Evolutionary conservation across 2,329 filamentous ascomycete genomes (phyloP).

Genomic region (Phyllosticta citribraziliensis): DNA sequence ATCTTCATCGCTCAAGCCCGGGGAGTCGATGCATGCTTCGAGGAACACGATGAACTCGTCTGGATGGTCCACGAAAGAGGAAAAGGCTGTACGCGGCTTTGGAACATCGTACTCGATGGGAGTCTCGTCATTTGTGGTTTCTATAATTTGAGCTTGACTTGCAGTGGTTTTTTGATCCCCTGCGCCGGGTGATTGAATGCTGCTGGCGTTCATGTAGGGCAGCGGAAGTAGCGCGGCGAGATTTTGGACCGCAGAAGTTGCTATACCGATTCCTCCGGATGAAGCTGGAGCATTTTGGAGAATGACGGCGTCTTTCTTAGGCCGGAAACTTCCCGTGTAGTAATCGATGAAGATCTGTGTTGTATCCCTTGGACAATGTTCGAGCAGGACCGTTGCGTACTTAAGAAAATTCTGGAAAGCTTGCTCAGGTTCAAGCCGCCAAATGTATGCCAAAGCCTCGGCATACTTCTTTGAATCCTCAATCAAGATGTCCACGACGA

Average conservation of each 20-base stretch:
- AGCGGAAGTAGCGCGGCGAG: conserved; percentile 74
- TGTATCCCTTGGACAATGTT: conserved; percentile 72
- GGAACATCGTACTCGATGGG: conserved; percentile 63
- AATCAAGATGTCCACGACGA: conserved; percentile 91
- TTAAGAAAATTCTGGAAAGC: conserved; percentile 88
- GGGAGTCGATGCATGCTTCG: conserved; percentile 71
- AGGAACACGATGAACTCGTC: conserved; percentile 87
- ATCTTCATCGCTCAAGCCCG: conserved; percentile 61
- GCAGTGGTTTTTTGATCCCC: conserved; percentile 43
- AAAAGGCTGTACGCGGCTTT: conserved; percentile 81
- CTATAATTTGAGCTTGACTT: conserved; percentile 44
- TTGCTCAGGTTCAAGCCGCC: conserved; percentile 71
- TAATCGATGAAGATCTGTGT: conserved; percentile 90
- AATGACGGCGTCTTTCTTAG: conserved; percentile 54
- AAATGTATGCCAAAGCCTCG: conserved; percentile 85
- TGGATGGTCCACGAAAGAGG: conserved; percentile 89
- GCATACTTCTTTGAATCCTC: conserved; percentile 88
- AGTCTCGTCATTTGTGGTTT: conserved; percentile 42
- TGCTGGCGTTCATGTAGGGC: conserved; percentile 67
- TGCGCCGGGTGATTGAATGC: conserved; percentile 44
- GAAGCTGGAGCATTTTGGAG: conserved; percentile 38
- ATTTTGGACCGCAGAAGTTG: conserved; percentile 66
- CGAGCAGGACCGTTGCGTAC: conserved; percentile 82
- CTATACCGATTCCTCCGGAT: conserved; percentile 30
- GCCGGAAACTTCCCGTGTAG: conserved; percentile 76